Evolutionary conservation across 305 asterid genomes (phyloP).

Genomic region (Fraxinus greggii): DNA sequence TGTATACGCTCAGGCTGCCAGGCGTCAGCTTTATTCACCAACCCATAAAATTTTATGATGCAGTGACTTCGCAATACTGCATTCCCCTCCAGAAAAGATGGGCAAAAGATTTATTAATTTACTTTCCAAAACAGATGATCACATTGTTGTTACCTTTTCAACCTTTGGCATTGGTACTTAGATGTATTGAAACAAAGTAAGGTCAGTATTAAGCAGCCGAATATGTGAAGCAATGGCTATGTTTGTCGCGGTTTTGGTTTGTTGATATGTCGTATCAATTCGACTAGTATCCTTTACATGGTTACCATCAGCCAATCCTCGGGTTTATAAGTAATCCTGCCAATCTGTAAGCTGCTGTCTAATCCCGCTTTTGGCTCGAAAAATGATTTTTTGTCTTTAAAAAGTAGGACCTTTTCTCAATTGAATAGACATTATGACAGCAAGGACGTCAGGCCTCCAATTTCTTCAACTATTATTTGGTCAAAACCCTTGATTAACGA

Average conservation of each 20-base stretch:
- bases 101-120: not conserved
- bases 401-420: not conserved
- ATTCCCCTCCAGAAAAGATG: not conserved
- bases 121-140: not conserved
- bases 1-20: not conserved
- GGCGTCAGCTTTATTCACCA: not conserved
- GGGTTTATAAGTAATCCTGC: not conserved
- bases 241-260: not conserved
- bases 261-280: not conserved
- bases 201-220: not conserved
- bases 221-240: not conserved
- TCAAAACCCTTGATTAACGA: not conserved
- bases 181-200: not conserved
- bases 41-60: not conserved
- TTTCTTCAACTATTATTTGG: not conserved
- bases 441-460: not conserved
- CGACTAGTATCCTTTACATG: not conserved
- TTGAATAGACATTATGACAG: not conserved
- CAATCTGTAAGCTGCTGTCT: not conserved
- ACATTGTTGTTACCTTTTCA: not conserved
- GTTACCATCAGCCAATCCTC: not conserved
- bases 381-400: not conserved
- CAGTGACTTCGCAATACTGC: not conserved
- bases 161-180: not conserved
- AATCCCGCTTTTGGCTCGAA: not conserved